Base-by-base conservation (phyloP, 1,284 basidiomycete species). In the Sanguinoderma infundibulare region DNA sequence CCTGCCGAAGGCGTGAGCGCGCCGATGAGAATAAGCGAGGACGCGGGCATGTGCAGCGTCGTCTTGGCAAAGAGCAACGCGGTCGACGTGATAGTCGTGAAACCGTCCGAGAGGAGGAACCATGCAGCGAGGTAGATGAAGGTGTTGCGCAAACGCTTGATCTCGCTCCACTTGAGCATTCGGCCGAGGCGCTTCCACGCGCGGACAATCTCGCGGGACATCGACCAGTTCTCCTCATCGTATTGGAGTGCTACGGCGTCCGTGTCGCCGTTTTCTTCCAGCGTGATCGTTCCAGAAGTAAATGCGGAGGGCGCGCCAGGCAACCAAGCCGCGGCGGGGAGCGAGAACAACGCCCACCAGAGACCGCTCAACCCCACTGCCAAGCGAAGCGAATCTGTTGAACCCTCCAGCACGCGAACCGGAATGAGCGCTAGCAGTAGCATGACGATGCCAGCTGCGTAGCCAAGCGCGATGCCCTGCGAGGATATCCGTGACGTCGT, bases 61-160 rank as follows among this genome's bases (percentile, higher is more conserved):
- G 92, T 95, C 73, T 95, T 95, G 0, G 84, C 92, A 66, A 95
- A 95, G 0, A 95, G 81, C 52, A 94, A 82, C 0, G 93, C 91
- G 0, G 92, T 94, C 0, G 90, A 91, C 0, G 92, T 93, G 59
- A 95, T 89, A 0, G 92, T 94, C 1, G 92, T 90, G 73, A 93
- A 94, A 1, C 87, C 93, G 71, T 97, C 95, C 0, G 92, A 94
- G 32, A 98, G 84, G 14, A 97, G 82, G 72, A 97, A 95, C 94
- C 95, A 97, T 0, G 95, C 92, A 4, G 89, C 83, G 40, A 97
- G 87, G 70, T 94, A 96, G 61, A 83, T 82, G 79, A 96, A 98
- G 0, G 95, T 93, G 70, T 94, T 90, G 36, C 83, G 81, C n/a
- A 96, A 78, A 60, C 83, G 83, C 73, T 82, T 83, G 35, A 96